A percentile compares a stretch with the other conserved stretches of the same genome.
Evolutionary conservation across 306 rosid species (phyloP).

Genomic region (Corylus avellana): DNA sequence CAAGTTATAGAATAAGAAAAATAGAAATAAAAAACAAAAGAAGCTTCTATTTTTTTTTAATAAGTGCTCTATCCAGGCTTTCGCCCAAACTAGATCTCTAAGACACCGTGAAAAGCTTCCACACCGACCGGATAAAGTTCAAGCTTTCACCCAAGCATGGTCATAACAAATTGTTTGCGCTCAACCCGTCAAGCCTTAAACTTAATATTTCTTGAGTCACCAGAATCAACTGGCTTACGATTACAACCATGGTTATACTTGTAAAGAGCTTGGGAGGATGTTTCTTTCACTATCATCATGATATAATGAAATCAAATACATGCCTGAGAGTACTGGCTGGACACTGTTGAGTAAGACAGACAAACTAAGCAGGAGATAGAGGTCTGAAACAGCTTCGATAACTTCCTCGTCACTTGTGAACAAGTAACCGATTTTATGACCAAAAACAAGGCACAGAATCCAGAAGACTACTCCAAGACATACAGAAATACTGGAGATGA

Average conservation of each 20-base stretch:
- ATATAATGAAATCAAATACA: background rate
- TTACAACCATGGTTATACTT: too few relatives aligned
- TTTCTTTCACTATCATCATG: too few relatives aligned
- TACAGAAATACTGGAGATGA: background rate
- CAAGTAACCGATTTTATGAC: background rate
- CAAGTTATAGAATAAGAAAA: background rate
- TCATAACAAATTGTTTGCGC: too few relatives aligned
- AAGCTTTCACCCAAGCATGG: too few relatives aligned
- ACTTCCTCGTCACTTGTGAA: slow-evolving; percentile 3
- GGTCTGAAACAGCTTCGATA: background rate
- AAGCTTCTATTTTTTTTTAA: background rate
- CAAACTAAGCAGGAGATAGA: background rate
- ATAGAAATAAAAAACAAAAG: background rate
- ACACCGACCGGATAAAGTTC: too few relatives aligned
- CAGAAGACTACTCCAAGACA: background rate
- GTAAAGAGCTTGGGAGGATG: too few relatives aligned
- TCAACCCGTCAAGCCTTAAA: too few relatives aligned
- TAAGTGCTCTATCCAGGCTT: too few relatives aligned
- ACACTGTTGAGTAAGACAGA: slow-evolving; percentile 2
- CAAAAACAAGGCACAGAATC: background rate
- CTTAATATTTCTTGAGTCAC: too few relatives aligned
- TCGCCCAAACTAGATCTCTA: too few relatives aligned
- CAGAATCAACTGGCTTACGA: too few relatives aligned
- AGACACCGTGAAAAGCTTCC: too few relatives aligned
- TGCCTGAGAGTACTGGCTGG: slow-evolving; percentile 10